Conservation (phyloP, 2,329 filamentous ascomycete species). For the Truncatella angustata region DNA sequence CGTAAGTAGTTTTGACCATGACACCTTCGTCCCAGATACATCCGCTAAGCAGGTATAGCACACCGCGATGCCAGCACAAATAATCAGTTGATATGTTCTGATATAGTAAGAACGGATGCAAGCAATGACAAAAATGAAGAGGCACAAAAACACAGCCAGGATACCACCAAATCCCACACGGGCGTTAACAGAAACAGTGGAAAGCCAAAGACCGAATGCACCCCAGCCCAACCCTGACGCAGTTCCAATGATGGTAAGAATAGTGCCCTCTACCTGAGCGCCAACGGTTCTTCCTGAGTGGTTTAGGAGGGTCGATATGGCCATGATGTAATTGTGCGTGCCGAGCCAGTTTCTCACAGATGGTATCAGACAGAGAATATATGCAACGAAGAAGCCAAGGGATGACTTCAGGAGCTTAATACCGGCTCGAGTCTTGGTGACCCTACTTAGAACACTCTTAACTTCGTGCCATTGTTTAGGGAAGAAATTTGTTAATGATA, state of each 20-base stretch:
- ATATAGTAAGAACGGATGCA: constrained; percentile 55
- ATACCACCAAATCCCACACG: constrained; percentile 51
- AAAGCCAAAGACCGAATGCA: constrained; percentile 50
- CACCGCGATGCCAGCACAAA: constrained; percentile 55
- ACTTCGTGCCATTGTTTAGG: constrained; percentile 46
- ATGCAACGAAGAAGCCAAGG: constrained; percentile 55
- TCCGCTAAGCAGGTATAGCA: constrained; percentile 53
- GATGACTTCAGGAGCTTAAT: constrained; percentile 53
- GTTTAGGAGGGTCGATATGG: constrained; percentile 55
- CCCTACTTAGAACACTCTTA: constrained; percentile 34
- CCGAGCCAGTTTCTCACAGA: constrained; percentile 49
- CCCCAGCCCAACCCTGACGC: constrained; percentile 55
- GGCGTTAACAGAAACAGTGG: constrained; percentile 46
- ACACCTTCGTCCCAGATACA: constrained; percentile 37
- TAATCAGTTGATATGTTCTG: constrained; percentile 52
- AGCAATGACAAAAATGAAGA: constrained; percentile 51
- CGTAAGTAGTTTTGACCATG: constrained; percentile 49
- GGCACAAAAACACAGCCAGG: constrained; percentile 51
- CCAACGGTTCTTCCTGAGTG: constrained; percentile 56
- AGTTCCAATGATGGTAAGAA: constrained; percentile 53
- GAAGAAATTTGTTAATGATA: constrained; percentile 46
- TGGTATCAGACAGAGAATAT: constrained; percentile 53
- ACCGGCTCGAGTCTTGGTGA: constrained; percentile 49
- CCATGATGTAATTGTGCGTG: constrained; percentile 53
- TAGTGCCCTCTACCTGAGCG: constrained; percentile 54